Evolutionary conservation across 306 rosid genomes (phyloP).

Genomic region (Chamaecrista fasciculata): DNA sequence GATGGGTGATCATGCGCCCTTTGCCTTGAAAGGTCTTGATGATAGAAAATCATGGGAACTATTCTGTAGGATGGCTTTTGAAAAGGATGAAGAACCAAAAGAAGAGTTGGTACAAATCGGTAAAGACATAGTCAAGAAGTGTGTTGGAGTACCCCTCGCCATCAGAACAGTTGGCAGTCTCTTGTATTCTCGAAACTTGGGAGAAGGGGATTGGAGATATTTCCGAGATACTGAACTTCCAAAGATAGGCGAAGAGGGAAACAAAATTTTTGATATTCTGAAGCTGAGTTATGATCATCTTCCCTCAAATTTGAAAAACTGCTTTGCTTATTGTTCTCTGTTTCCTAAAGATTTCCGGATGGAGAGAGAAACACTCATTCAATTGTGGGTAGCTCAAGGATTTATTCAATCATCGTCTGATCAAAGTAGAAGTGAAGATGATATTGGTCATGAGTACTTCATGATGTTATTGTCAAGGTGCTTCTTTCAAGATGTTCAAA

Average conservation of each 20-base stretch:
- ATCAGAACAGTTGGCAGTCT: slow-evolving; percentile 33
- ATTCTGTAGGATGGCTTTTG: not conserved
- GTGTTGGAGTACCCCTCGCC: slow-evolving; percentile 23
- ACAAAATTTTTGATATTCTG: not conserved
- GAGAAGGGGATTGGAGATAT: slow-evolving; percentile 32
- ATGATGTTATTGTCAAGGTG: slow-evolving; percentile 30
- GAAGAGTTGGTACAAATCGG: not conserved
- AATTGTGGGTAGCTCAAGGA: slow-evolving; percentile 27
- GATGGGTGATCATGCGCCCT: too few species aligned
- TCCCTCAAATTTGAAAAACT: too few species aligned
- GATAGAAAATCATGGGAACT: not conserved
- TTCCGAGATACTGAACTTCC: slow-evolving; percentile 36
- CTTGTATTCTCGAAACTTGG: slow-evolving; percentile 30
- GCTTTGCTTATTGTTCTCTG: too few species aligned
- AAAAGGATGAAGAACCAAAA: not conserved
- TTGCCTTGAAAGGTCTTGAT: not conserved
- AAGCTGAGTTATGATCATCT: too few species aligned
- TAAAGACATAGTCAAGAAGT: slow-evolving; percentile 6
- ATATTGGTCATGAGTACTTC: slow-evolving; percentile 41
- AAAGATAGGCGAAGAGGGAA: not conserved
- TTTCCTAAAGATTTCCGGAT: not conserved
- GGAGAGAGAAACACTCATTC: not conserved
- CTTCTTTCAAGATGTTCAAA: slow-evolving; percentile 25
- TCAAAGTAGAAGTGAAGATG: slow-evolving; percentile 24
- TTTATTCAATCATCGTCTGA: slow-evolving; percentile 17